These are phyloP conservation scores for Grigorovia yakushimaensis DNA, from an alignment of 805 yeast genomes.

Conservation along the genomic window DNA sequence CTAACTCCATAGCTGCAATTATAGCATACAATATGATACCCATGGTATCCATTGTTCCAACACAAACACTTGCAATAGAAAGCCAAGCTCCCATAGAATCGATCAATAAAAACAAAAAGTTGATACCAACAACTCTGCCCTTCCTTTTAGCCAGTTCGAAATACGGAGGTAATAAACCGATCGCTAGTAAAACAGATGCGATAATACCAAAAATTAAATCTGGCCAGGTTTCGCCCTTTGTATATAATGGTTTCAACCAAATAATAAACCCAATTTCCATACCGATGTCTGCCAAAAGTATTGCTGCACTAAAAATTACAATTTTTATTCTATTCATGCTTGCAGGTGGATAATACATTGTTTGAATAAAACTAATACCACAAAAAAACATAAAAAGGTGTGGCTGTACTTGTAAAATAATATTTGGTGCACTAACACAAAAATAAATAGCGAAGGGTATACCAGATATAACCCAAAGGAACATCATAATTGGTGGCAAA, in stretches of 20 bases:
- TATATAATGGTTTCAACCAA: conserved; percentile 51
- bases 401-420: conserved; percentile 82
- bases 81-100: conserved; percentile 80
- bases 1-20: conserved; percentile 66
- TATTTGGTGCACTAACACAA: conserved; percentile 54
- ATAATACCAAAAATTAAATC: conserved; percentile 66
- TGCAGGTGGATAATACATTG: conserved; percentile 66
- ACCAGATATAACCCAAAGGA: conserved; percentile 70
- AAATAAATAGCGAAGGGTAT: conserved; percentile 84
- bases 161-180: conserved; percentile 84
- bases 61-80: conserved; percentile 51
- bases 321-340: conserved; percentile 30
- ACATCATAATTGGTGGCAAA: conserved; percentile 74
- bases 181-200: conserved; percentile 65
- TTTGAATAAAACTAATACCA: conserved; percentile 56
- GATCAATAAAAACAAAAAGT: conserved; percentile 63
- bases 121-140: conserved; percentile 84
- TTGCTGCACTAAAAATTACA: conserved; percentile 26
- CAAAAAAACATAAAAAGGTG: conserved; percentile 69
- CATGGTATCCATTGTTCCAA: conserved; percentile 64
- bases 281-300: conserved; percentile 42
- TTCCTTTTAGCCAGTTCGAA: conserved; percentile 68
- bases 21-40: conserved; percentile 68
- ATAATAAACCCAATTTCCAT: conserved; percentile 62
- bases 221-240: conserved; percentile 60